These are phyloP conservation scores for Vigna trinervia DNA, from an alignment of 306 rosid species.

Conservation along the genomic window DNA sequence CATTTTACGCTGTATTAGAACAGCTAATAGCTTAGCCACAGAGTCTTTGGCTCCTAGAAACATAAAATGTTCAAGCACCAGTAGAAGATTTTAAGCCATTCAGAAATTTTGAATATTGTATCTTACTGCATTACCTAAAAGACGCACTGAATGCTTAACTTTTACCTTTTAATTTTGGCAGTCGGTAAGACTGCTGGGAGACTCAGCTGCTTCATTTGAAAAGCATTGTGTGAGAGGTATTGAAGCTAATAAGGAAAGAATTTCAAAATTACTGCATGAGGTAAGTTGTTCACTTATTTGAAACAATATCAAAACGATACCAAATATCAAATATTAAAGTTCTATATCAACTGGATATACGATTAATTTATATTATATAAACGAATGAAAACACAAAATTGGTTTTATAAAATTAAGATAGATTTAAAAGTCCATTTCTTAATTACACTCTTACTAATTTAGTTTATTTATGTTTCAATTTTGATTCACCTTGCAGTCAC, in stretches of 20 bases:
- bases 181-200: slow-evolving; percentile 92
- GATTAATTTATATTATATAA: too few species aligned
- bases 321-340: slow-evolving; percentile 8
- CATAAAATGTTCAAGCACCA: background rate
- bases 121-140: slow-evolving; percentile 15
- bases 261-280: slow-evolving; percentile 88
- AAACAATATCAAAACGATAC: slow-evolving; percentile 9
- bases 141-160: slow-evolving; percentile 1
- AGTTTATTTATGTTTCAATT: slow-evolving; percentile 39
- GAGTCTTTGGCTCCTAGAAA: background rate
- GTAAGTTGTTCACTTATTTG: slow-evolving; percentile 53
- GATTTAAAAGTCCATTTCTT: background rate
- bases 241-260: slow-evolving; percentile 91
- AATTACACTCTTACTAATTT: slow-evolving; percentile 49
- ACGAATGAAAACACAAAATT: too few species aligned
- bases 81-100: background rate
- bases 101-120: background rate
- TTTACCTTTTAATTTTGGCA: slow-evolving; percentile 44
- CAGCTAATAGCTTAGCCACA: too few species aligned
- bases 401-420: too few species aligned
- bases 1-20: background rate
- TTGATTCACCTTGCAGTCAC: slow-evolving; percentile 67
- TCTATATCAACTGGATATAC: too few species aligned
- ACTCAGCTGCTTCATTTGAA: slow-evolving; percentile 88
- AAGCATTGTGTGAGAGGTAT: slow-evolving; percentile 95